These are phyloP conservation scores for Aspergillus viridinutans DNA, from an alignment of 2,329 filamentous ascomycete genomes.

Conservation along the genomic window DNA sequence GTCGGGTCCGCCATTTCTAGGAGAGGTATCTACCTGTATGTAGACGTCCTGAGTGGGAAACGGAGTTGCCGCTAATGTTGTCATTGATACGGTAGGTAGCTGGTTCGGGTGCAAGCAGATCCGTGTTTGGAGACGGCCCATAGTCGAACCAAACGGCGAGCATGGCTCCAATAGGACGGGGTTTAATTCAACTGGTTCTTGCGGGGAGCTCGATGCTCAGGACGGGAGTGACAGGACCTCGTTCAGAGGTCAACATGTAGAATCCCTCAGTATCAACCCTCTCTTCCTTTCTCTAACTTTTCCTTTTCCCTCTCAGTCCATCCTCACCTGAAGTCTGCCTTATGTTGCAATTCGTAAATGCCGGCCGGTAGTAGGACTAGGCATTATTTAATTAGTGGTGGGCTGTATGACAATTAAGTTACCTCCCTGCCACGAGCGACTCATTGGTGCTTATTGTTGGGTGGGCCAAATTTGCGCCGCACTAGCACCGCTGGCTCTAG, in stretches of 20 bases:
- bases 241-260: background rate
- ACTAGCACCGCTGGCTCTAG: constrained; percentile 5
- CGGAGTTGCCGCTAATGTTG: background rate
- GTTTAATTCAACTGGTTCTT: background rate
- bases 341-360: background rate
- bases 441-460: constrained; percentile 11
- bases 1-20: background rate
- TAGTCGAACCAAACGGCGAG: background rate
- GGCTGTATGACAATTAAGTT: constrained; percentile 7
- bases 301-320: background rate
- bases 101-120: constrained; percentile 5
- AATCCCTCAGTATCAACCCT: background rate
- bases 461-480: constrained; percentile 9
- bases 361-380: too few species aligned
- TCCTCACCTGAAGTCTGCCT: background rate
- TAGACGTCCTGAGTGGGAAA: background rate
- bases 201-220: background rate
- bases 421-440: constrained; percentile 6
- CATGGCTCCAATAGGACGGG: background rate
- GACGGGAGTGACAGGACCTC: background rate
- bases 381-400: background rate
- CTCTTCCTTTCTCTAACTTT: background rate
- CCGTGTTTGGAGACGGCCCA: background rate
- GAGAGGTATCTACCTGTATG: background rate
- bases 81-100: background rate